Base-by-base conservation (phyloP, 305 asterid genomes). In the Coffea humblotiana region DNA sequence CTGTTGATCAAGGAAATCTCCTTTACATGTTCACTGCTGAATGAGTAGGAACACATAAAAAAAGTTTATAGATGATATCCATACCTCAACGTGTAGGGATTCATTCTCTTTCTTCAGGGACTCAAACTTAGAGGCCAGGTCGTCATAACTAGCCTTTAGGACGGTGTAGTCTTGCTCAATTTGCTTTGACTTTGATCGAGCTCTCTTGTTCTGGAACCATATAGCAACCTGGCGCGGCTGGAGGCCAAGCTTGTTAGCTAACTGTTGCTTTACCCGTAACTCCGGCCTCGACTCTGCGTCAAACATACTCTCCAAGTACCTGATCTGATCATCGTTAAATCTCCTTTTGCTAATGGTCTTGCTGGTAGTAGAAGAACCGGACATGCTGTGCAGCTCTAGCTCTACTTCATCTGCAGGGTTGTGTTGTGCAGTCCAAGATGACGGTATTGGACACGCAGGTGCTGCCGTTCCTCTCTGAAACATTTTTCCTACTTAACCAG, bases 201-300 rank as follows among this genome's bases (percentile, higher is more conserved):
- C 98, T 79, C 98, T 83, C 83, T 90, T 91, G 81, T 94, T 94
- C 90, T 94, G 98, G 86, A 94, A 94, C 98, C 98, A 94, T 80
- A 94, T 94, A 1, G 97, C 97, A 1, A 94, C 91, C 88, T 94
- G 98, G 6, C 96, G 88, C 9, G 97, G 95, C 74, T 89, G 95
- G 72, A 94, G 89, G 1, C 97, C 97, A 0, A 94, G 97, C 12
- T 82, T 82, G 83, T 79, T 84, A 16, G 98, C 98, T 63, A 92
- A 84, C 85, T 91, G 89, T 82, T 91, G 97, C 76, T 92, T 94
- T 64, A 86, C 85, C 56, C 88, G 90, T 27, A 89, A 81, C 89
- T 91, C 98, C 0, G 97, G 98, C 49, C 95, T 85, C 0, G 93
- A 75, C 51, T 94, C 93, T 1, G 88, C 27, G 88, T 85, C 87